Percentiles rank a stretch among this genome's conserved stretches.
These are phyloP conservation scores for Chenopodium suecicum DNA, from an alignment of 148 eudicot species.

Conservation along the genomic window DNA sequence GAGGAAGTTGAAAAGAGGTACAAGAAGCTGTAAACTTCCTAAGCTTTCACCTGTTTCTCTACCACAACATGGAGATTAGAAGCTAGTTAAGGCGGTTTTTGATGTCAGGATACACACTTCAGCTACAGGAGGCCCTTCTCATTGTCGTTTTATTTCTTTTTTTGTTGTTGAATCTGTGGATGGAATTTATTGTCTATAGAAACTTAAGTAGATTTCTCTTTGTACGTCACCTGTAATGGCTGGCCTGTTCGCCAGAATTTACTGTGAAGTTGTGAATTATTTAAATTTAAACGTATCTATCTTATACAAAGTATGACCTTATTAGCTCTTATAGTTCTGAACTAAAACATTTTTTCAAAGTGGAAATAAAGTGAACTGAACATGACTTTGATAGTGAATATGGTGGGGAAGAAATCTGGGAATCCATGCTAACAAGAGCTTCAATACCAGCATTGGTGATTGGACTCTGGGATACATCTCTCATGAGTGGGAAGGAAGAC, in stretches of 20 bases:
- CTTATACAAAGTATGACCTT: too few relatives aligned
- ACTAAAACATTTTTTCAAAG: too few relatives aligned
- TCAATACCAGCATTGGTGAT: too few relatives aligned
- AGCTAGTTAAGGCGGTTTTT: not conserved
- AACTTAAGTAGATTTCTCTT: not conserved
- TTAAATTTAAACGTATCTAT: too few relatives aligned
- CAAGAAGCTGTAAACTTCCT: slow-evolving; percentile 63
- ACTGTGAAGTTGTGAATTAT: not conserved
- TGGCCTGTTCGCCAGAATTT: not conserved
- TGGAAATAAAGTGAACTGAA: too few relatives aligned
- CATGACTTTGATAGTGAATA: too few relatives aligned
- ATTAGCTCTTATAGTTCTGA: too few relatives aligned
- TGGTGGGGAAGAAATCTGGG: too few relatives aligned
- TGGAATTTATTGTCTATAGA: not conserved
- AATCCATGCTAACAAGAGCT: too few relatives aligned
- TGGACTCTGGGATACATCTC: too few relatives aligned
- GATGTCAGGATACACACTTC: not conserved
- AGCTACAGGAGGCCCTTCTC: slow-evolving; percentile 1
- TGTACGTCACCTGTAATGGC: not conserved
- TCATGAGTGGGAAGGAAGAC: too few relatives aligned
- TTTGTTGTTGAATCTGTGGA: not conserved
- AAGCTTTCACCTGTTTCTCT: not conserved
- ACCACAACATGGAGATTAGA: not conserved
- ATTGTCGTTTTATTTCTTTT: not conserved
- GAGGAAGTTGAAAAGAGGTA: slow-evolving; percentile 94